Percentiles rank a stretch among this genome's conserved stretches.
Conservation (phyloP, 139 green algal species). For the Chlorella sorokiniana region DNA sequence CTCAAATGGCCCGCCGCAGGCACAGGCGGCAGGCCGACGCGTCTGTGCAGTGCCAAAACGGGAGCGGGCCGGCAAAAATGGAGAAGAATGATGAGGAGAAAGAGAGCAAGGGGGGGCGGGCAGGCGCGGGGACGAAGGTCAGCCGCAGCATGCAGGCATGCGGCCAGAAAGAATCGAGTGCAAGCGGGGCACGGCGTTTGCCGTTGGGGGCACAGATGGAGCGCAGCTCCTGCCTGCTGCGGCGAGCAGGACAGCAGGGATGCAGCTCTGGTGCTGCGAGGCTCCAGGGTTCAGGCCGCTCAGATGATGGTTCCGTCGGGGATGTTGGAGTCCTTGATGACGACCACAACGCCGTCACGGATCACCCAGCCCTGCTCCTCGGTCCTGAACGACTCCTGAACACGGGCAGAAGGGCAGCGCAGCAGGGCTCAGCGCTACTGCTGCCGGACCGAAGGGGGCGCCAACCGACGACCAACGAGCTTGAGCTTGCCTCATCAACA, state of each 20-base stretch:
- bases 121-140: not conserved
- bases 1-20: not conserved
- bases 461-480: no score
- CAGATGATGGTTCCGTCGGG: conserved; percentile 59
- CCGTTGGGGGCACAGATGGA: no score
- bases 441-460: no score
- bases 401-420: not conserved
- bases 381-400: conserved; percentile 12
- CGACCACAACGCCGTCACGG: conserved; percentile 94
- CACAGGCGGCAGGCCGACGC: not conserved
- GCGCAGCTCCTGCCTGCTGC: no score
- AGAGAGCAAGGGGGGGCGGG: not conserved
- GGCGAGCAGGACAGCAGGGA: no score
- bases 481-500: no score
- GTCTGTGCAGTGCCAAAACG: not conserved
- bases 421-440: no score
- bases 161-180: no score
- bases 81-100: not conserved
- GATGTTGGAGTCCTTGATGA: conserved; percentile 95
- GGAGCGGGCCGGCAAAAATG: not conserved
- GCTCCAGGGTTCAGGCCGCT: not conserved
- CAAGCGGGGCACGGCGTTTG: no score
- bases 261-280: not conserved
- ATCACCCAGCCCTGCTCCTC: conserved; percentile 95
- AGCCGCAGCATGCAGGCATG: not conserved